Evolutionary conservation across 192 early-diverging fungal genomes (phyloP).

Genomic region (Backusella tarrabulga): DNA sequence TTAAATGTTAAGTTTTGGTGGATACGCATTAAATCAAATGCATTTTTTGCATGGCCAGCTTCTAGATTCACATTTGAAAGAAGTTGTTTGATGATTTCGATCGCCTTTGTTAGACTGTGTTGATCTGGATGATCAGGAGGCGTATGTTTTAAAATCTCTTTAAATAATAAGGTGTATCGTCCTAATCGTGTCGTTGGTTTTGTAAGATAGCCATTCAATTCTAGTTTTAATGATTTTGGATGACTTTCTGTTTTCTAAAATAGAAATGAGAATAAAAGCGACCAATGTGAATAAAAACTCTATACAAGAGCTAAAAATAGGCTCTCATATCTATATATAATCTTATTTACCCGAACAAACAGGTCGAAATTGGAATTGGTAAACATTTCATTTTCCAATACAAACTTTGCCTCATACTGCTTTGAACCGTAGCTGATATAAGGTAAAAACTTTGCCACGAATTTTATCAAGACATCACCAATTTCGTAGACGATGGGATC

Average conservation of each 20-base stretch:
- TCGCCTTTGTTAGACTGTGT: conserved; percentile 64
- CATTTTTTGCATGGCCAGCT: conserved; percentile 86
- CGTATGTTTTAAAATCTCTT: conserved; percentile 79
- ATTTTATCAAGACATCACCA: conserved; percentile 68
- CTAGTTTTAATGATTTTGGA: conserved; percentile 79
- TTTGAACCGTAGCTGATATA: conserved; percentile 87
- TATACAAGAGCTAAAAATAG: background rate
- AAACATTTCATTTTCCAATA: conserved; percentile 78
- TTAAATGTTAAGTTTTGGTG: conserved; percentile 67
- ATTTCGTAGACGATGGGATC: conserved; percentile 62
- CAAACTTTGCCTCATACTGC: conserved; percentile 79
- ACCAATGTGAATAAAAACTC: conserved; percentile 21
- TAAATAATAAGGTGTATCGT: conserved; percentile 81
- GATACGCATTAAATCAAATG: conserved; percentile 75
- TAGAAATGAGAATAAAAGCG: background rate
- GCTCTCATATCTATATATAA: background rate
- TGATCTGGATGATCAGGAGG: conserved; percentile 77
- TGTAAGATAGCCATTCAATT: conserved; percentile 83
- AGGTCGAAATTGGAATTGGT: conserved; percentile 63
- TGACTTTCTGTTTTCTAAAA: conserved; percentile 63
- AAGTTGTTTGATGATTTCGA: conserved; percentile 71
- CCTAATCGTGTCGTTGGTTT: conserved; percentile 87
- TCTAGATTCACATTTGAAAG: conserved; percentile 82
- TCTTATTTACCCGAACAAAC: conserved; percentile 67
- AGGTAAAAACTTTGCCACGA: conserved; percentile 60